Percentiles rank a stretch among this genome's conserved stretches.
phyloP scores from a whole-genome alignment of 2,329 filamentous ascomycete genomes.

The Tympanopsis confertula region DNA sequence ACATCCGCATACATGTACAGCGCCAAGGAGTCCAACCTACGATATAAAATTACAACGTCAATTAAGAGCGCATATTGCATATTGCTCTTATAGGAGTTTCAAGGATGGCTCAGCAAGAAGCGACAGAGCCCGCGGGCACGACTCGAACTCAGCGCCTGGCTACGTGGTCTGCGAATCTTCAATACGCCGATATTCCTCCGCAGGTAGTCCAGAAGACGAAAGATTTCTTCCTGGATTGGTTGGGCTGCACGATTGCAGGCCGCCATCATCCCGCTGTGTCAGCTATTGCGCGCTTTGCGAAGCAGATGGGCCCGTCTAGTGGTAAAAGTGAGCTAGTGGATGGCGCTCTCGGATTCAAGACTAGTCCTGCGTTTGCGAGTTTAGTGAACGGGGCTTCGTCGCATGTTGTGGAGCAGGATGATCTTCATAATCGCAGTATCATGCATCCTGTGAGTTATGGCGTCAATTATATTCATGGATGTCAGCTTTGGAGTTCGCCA shows the following conservation, averaged over 20 bases:
- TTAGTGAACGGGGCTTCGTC: conserved; percentile 16
- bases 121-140: no score
- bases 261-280: conserved; percentile 13
- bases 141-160: neutral
- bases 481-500: neutral
- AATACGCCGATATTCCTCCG: conserved; percentile 4
- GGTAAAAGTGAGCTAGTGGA: conserved; percentile 14
- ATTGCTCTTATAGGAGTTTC: no score
- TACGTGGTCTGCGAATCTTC: neutral
- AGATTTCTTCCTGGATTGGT: conserved; percentile 16
- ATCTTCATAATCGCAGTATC: conserved; percentile 18
- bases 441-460: conserved; percentile 14
- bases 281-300: conserved; percentile 8
- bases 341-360: conserved; percentile 8
- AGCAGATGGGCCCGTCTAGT: neutral
- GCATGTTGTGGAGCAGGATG: conserved; percentile 19
- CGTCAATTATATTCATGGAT: conserved; percentile 1
- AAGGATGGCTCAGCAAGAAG: no score
- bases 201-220: conserved; percentile 15
- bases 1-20: no score
- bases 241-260: conserved; percentile 16
- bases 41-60: no score
- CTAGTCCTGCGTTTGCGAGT: conserved; percentile 15
- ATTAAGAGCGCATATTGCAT: no score
- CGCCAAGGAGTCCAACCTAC: no score